Percentiles rank a stretch among this genome's conserved stretches.
Evolutionary conservation across 129 eudicot species (phyloP).

Genomic region (Centaurea solstitialis): DNA sequence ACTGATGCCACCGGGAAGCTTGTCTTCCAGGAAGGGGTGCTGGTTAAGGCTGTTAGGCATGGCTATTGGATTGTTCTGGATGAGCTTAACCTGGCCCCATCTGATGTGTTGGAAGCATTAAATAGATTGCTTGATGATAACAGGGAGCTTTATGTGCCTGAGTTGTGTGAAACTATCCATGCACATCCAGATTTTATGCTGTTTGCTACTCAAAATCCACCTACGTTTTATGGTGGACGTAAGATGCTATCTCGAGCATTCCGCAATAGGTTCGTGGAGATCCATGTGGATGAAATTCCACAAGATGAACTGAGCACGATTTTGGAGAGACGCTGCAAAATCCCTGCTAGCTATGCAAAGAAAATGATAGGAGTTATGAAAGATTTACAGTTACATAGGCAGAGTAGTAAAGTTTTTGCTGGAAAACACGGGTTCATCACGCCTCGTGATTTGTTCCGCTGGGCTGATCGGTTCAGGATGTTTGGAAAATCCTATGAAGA

Average conservation of each 20-base stretch:
- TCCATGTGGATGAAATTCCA: constrained; percentile 97
- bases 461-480: constrained; percentile 80
- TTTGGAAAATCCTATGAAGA: constrained; percentile 69
- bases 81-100: constrained; percentile 95
- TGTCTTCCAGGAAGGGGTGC: constrained; percentile 83
- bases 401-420: constrained; percentile 90
- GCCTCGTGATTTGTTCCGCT: constrained; percentile 96
- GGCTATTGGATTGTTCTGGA: constrained; percentile 97
- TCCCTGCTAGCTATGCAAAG: constrained; percentile 68
- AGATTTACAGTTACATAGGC: constrained; percentile 83
- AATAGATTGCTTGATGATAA: constrained; percentile 94
- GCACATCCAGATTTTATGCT: constrained; percentile 93
- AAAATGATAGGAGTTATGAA: constrained; percentile 90
- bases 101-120: constrained; percentile 95
- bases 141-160: constrained; percentile 92
- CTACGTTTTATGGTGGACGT: constrained; percentile 90
- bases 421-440: constrained; percentile 96
- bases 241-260: constrained; percentile 97
- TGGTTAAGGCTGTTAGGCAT: constrained; percentile 87
- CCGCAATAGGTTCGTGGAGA: constrained; percentile 94
- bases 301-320: constrained; percentile 71
- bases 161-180: constrained; percentile 66
- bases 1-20: constrained; percentile 87
- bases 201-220: constrained; percentile 99
- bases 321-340: constrained; percentile 66